These are phyloP conservation scores for Fusarium hostae DNA, from an alignment of 2,329 filamentous ascomycete species.

Conservation along the genomic window DNA sequence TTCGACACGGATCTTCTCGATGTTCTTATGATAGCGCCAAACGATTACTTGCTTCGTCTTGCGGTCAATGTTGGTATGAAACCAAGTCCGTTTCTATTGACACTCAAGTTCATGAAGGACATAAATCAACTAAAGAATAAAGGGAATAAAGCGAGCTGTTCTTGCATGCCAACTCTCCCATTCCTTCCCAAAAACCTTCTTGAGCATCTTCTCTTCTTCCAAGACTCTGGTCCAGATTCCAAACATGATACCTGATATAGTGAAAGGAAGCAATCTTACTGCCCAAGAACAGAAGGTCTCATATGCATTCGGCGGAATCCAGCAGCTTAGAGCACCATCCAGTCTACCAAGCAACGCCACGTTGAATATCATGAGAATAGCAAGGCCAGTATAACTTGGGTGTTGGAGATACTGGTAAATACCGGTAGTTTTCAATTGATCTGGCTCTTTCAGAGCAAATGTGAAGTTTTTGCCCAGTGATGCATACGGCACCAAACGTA, in stretches of 20 bases:
- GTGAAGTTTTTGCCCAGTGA: conserved; percentile 64
- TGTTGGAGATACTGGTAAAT: conserved; percentile 63
- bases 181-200: conserved; percentile 55
- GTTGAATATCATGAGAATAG: conserved; percentile 49
- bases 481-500: conserved; percentile 54
- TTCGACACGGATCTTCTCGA: neutral
- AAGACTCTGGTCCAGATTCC: conserved; percentile 51
- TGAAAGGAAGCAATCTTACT: conserved; percentile 3
- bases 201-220: conserved; percentile 64
- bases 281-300: neutral
- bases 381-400: conserved; percentile 61
- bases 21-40: no score
- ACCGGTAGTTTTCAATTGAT: conserved; percentile 57
- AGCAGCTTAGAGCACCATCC: conserved; percentile 55
- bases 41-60: neutral
- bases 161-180: conserved; percentile 61
- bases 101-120: no score
- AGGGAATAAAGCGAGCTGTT: conserved; percentile 62
- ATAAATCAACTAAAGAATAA: neutral
- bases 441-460: conserved; percentile 60
- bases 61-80: neutral
- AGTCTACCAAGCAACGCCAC: conserved; percentile 49
- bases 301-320: conserved; percentile 46
- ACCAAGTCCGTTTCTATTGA: no score
- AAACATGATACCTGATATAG: conserved; percentile 29